A percentile compares a stretch with the other conserved stretches of the same genome.
These are phyloP conservation scores for Syzygium aromaticum DNA, from an alignment of 345 rosid genomes.

Conservation along the genomic window DNA sequence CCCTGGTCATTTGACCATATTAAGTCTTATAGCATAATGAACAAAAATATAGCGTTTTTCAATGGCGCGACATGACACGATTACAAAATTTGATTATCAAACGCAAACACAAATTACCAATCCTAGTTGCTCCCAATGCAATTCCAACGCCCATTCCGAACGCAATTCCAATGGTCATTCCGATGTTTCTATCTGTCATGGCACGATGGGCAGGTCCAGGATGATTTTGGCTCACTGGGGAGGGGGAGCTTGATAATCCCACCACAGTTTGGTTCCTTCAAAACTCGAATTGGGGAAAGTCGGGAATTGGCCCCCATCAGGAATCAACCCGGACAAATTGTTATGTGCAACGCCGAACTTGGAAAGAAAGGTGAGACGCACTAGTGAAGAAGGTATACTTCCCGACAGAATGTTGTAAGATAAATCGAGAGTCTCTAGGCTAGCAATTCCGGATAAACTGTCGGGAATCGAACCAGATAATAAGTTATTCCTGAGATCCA, in stretches of 20 bases:
- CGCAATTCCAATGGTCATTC: background rate
- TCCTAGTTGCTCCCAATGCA: background rate
- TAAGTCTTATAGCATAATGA: too few species aligned
- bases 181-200: background rate
- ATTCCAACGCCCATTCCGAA: background rate
- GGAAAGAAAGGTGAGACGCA: background rate
- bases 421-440: background rate
- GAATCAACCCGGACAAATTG: background rate
- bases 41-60: too few species aligned
- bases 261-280: constrained; percentile 36
- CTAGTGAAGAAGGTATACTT: background rate
- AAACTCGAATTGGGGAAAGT: constrained; percentile 1
- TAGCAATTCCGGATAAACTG: background rate
- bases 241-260: constrained; percentile 35
- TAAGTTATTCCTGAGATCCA: background rate
- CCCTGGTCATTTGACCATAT: too few species aligned
- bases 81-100: background rate
- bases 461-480: constrained; percentile 1
- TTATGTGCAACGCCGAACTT: background rate
- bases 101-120: background rate
- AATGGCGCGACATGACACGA: background rate
- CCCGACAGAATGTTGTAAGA: background rate
- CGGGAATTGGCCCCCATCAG: constrained; percentile 37
- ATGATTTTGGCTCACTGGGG: constrained; percentile 6
- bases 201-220: background rate